Evolutionary conservation across 2,329 filamentous ascomycete species (phyloP), one percentile per base, ranked within the genome.

Genomic region (Dissoconium aciculare): DNA sequence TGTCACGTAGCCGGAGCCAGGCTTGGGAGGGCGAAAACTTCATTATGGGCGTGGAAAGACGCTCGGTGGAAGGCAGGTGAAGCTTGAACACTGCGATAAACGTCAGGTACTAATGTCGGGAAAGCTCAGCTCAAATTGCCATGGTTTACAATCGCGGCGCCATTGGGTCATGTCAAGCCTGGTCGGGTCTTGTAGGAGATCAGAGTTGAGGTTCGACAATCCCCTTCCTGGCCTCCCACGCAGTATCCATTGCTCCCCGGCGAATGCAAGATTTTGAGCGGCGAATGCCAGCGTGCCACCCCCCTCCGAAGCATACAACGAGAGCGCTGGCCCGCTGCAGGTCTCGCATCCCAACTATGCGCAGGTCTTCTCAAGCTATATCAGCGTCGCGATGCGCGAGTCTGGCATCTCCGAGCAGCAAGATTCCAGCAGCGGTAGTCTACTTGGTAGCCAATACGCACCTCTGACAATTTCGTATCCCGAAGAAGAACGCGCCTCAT

Each of bases 141-240:
- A 43, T 50, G 46, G 38, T 40, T 16, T 51, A 47, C 32, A 45
- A 47, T 14, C 38, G 53, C 12, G 46, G 50, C 4, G 55, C 53
- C 3, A 38, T 35, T 6, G 51, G 42, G 9, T 48, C 46, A 10
- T 45, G 55, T 32, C 41, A 52, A 27, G 31, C 29, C 25, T 59
- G 56, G 56, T 53, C 54, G 4, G 43, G 57, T 15, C 34, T 47
- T 14, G 53, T 56, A 5, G 51, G 42, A 9, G 55, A 59, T 31
- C 32, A 52, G 33, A 47, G 19, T 50, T 50, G 32, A 42, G 39
- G 5, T 56, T 45, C 34, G 42, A 44, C 28, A 42, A 47, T 26
- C 17, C 47, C 27, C 28, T 51, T 37, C 38, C 43, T 26, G 40
- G 38, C 30, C 41, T 42, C 39, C n/a, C 29, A 4, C 14, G 23